Base-by-base conservation (phyloP, 805 yeast species). In the Clavispora santaluciae region DNA sequence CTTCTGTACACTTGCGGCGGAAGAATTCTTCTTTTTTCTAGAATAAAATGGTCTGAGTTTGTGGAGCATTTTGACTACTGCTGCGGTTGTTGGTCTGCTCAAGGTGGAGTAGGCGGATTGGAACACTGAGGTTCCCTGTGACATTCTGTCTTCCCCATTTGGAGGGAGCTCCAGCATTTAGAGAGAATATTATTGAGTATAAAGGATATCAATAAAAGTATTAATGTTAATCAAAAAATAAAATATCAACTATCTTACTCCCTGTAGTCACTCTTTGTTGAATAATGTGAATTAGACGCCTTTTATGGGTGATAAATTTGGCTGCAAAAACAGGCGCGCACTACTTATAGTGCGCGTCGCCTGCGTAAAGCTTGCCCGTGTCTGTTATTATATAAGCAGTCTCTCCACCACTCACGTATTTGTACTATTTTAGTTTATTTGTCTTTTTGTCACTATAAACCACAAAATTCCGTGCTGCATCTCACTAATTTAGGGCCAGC, bases 61-160 rank as follows among this genome's bases (percentile, higher is more conserved):
- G 37, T 42, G 40, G 36, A 50, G 44, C 53, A 50, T 48, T 18
- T 44, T 50, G 24, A 42, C 45, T 37, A 50, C 40, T n/a, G 50
- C 43, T 8, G 54, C 54, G 9, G 54, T 50, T 25, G 53, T 46
- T 22, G 54, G 54, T 21, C 54, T 36, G 24, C 38, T 40, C 37
- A 50, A 39, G 1, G 44, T 33, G 12, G 50, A 22, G 34, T 44
- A 41, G 4, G 53, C 45, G 13, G 44, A 17, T 12, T 37, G 44
- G 15, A 40, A 36, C 7, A 35, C 39, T 10, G 37, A 16, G 16
- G 37, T 13, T 1, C 29, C 21, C n/a, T 23, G 37, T 10, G 29
- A 35, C 31, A 28, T 15, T 28, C 31, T 28, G 10, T 28, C 31
- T 28, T 28, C 31, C 20, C 15, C 18, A 28, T 28, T 28, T 11